These are phyloP conservation scores for Candida silvatica DNA, from an alignment of 805 yeast genomes.

Conservation along the genomic window DNA sequence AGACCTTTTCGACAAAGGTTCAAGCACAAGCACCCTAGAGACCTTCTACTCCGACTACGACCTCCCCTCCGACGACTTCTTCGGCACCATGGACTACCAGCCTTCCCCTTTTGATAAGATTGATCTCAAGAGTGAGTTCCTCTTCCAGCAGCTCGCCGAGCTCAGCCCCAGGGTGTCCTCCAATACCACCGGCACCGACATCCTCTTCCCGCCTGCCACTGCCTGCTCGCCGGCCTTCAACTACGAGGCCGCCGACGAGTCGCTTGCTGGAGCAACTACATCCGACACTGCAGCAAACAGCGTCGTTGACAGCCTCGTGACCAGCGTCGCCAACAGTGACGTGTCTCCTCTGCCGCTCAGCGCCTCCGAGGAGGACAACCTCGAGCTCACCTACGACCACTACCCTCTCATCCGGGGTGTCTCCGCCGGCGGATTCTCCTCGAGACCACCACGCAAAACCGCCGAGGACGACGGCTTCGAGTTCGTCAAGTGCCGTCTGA, in stretches of 20 bases:
- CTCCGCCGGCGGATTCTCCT: slow-evolving; percentile 48
- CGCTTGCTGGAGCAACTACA: neutral
- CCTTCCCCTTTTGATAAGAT: no score
- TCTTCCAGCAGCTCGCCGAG: no score
- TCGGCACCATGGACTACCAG: no score
- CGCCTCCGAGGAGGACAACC: neutral
- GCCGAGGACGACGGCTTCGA: slow-evolving; percentile 11
- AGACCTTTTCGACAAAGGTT: no score
- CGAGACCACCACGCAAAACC: slow-evolving; percentile 42
- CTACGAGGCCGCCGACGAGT: neutral
- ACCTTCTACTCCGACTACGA: no score
- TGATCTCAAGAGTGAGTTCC: no score
- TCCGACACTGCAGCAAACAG: no score
- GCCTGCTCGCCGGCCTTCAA: slow-evolving; percentile 20
- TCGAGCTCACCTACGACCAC: neutral
- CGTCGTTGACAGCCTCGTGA: neutral
- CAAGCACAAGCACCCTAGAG: no score
- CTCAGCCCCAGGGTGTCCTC: no score
- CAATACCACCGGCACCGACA: no score
- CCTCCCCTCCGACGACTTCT: no score
- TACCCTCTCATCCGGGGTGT: slow-evolving; percentile 38
- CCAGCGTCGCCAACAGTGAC: neutral
- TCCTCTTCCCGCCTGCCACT: slow-evolving; percentile 23
- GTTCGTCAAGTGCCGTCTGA: slow-evolving; percentile 39
- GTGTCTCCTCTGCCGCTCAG: no score